These are phyloP conservation scores for Sextonia rubra DNA, from an alignment of 164 flowering plant species.

Conservation along the genomic window DNA sequence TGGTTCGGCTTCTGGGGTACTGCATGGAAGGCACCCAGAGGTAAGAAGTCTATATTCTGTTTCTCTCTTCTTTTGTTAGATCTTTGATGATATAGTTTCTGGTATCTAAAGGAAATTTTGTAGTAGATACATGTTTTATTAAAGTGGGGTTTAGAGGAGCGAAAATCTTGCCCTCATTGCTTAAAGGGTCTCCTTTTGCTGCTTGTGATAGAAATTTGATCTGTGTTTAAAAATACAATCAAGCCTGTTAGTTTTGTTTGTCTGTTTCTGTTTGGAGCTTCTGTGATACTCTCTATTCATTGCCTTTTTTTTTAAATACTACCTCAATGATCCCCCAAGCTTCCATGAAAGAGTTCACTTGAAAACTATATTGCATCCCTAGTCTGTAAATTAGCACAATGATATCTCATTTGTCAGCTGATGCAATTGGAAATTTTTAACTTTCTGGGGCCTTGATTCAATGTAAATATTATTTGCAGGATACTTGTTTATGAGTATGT, in stretches of 20 bases:
- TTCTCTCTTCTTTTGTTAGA: not conserved
- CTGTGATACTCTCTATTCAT: too few relatives aligned
- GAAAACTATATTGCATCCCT: not conserved
- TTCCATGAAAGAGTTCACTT: too few relatives aligned
- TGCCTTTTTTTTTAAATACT: too few relatives aligned
- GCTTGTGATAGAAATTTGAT: too few relatives aligned
- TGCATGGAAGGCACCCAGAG: constrained; percentile 94
- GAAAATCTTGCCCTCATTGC: too few relatives aligned
- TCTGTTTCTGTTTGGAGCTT: too few relatives aligned
- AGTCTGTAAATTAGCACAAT: not conserved
- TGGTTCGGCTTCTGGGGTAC: constrained; percentile 86
- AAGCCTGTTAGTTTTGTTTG: too few relatives aligned
- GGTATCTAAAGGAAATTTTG: not conserved
- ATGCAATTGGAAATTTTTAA: not conserved
- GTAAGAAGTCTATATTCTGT: constrained; percentile 23
- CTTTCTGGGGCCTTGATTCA: not conserved
- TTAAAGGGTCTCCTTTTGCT: too few relatives aligned
- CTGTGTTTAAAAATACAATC: too few relatives aligned
- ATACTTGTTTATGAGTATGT: constrained; percentile 84
- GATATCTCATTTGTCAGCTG: not conserved
- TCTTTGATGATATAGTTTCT: not conserved
- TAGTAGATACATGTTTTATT: not conserved
- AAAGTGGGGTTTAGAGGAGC: too few relatives aligned
- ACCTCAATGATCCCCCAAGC: too few relatives aligned
- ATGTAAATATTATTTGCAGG: constrained; percentile 29